A percentile compares a stretch with the other conserved stretches of the same genome.
Evolutionary conservation across 192 early-diverging fungal genomes (phyloP).

Genomic region (Geosiphon pyriformis): DNA sequence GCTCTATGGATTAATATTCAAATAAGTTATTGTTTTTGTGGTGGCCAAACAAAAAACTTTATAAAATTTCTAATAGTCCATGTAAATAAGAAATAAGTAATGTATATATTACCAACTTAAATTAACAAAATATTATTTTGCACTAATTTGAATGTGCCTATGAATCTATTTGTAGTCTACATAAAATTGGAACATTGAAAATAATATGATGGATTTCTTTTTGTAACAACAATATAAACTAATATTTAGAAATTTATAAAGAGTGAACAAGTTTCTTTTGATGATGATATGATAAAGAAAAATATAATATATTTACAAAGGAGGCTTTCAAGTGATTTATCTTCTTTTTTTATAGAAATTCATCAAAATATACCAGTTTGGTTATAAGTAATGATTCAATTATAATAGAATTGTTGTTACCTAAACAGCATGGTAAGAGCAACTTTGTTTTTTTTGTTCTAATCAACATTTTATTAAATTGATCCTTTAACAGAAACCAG

Average conservation of each 20-base stretch:
- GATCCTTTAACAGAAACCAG: neutral
- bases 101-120: too few species aligned
- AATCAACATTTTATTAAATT: neutral
- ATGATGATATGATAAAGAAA: too few species aligned
- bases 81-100: too few species aligned
- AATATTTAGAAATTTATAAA: too few species aligned
- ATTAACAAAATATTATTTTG: conserved; percentile 14
- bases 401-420: neutral
- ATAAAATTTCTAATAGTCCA: conserved; percentile 7
- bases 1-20: conserved; percentile 17
- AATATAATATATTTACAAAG: neutral
- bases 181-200: conserved; percentile 8
- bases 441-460: neutral
- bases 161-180: conserved; percentile 19
- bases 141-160: conserved; percentile 23
- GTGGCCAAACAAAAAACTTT: too few species aligned
- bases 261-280: too few species aligned
- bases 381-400: neutral
- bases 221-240: too few species aligned
- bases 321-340: conserved; percentile 1
- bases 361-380: conserved; percentile 10
- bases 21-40: too few species aligned
- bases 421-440: neutral
- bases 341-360: conserved; percentile 1
- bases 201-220: neutral